Percentiles rank a stretch among this genome's conserved stretches.
Evolutionary conservation across 2,329 filamentous ascomycete genomes (phyloP).

Genomic region (Clathrospora elynae): DNA sequence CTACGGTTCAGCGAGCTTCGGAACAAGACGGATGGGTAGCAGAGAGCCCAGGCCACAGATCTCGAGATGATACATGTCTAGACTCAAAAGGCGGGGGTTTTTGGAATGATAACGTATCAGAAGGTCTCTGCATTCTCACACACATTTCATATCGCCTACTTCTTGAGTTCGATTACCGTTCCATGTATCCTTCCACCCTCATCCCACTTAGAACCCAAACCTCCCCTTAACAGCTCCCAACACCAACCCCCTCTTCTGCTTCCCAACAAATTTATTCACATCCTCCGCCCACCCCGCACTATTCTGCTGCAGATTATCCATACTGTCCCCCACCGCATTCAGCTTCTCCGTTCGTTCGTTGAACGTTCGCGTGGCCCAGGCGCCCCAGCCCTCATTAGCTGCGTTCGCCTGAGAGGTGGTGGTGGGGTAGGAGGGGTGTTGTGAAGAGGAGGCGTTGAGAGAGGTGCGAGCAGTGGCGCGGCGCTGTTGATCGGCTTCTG

Average conservation of each 20-base stretch:
- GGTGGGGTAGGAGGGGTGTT: constrained; percentile 27
- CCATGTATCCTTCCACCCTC: not conserved
- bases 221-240: constrained; percentile 60
- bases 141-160: too few species aligned
- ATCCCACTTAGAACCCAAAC: constrained; percentile 32
- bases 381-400: constrained; percentile 63
- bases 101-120: too few species aligned
- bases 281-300: constrained; percentile 86
- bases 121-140: too few species aligned
- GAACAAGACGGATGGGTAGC: too few species aligned
- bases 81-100: too few species aligned
- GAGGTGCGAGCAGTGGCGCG: constrained; percentile 44
- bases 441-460: constrained; percentile 34
- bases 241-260: constrained; percentile 85
- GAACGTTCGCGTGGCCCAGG: constrained; percentile 84
- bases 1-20: too few species aligned
- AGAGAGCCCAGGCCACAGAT: too few species aligned
- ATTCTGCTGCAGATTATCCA: constrained; percentile 80
- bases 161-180: too few species aligned
- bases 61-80: too few species aligned
- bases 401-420: constrained; percentile 17
- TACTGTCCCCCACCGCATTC: constrained; percentile 78
- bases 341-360: constrained; percentile 91
- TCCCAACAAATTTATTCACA: constrained; percentile 81
- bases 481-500: constrained; percentile 68